phyloP scores from a whole-genome alignment of 148 eudicot species.

The Cornus florida region DNA sequence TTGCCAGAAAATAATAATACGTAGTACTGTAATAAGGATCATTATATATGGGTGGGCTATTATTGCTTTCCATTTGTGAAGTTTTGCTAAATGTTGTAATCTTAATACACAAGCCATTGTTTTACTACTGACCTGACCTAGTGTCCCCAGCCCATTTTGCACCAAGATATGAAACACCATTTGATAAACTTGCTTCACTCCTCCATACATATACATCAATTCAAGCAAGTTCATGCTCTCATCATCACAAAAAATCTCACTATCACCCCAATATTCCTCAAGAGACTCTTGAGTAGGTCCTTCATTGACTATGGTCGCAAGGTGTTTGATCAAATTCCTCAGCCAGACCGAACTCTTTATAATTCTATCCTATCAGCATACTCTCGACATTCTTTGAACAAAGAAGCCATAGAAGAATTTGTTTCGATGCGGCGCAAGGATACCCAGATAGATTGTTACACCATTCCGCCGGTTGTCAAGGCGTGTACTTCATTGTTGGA shows the following conservation, averaged over 20 bases:
- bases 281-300: slow-evolving; percentile 18
- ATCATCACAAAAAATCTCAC: slow-evolving; percentile 18
- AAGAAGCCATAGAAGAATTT: slow-evolving; percentile 41
- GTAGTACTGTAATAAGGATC: too few species aligned
- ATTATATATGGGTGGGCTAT: too few species aligned
- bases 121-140: background rate
- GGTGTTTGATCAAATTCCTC: slow-evolving; percentile 51
- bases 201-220: slow-evolving; percentile 27
- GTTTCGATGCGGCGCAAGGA: slow-evolving; percentile 36
- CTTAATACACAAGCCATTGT: too few species aligned
- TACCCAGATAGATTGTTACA: slow-evolving; percentile 28
- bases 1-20: too few species aligned
- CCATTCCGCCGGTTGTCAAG: slow-evolving; percentile 45
- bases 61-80: too few species aligned
- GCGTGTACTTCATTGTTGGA: slow-evolving; percentile 49
- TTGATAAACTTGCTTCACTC: slow-evolving; percentile 13
- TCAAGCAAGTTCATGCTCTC: slow-evolving; percentile 40
- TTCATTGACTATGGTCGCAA: slow-evolving; percentile 37
- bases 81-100: too few species aligned
- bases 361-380: slow-evolving; percentile 41
- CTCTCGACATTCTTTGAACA: slow-evolving; percentile 25
- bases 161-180: slow-evolving; percentile 10
- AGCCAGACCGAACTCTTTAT: slow-evolving; percentile 38
- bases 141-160: background rate
- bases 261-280: slow-evolving; percentile 16